A percentile compares a stretch with the other conserved stretches of the same genome.
These are phyloP conservation scores for Sporopachydermia cereana DNA, from an alignment of 1,139 yeast species.

Conservation along the genomic window DNA sequence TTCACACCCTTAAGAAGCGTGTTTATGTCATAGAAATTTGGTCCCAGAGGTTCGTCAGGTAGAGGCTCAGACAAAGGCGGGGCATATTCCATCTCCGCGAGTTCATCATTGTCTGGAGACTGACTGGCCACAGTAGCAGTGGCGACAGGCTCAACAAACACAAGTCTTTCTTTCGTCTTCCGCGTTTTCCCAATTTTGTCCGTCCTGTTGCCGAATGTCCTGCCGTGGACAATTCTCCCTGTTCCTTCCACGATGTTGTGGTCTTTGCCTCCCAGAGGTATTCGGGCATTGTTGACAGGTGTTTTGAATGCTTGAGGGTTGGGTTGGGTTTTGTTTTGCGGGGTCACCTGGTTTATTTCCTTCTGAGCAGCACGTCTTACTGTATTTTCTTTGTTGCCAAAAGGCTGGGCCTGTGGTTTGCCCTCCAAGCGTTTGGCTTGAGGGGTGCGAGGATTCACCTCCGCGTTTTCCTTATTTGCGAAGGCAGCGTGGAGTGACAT, in stretches of 20 bases:
- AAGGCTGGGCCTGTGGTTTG: not conserved
- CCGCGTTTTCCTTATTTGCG: slow-evolving; percentile 2
- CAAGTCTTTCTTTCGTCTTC: not conserved
- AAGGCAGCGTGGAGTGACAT: not conserved
- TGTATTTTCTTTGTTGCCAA: slow-evolving; percentile 1
- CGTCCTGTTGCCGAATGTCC: not conserved
- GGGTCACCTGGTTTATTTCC: not conserved
- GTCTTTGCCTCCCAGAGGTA: slow-evolving; percentile 3
- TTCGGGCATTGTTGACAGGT: not conserved
- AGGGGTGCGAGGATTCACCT: not conserved
- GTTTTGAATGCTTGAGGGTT: not conserved
- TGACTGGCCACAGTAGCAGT: not conserved
- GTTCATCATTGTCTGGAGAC: not conserved
- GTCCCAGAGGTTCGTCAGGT: not conserved
- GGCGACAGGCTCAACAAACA: not conserved
- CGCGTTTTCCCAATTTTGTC: not conserved
- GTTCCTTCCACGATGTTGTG: not conserved
- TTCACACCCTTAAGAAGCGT: too few species aligned
- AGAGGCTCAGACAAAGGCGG: not conserved
- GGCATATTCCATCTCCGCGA: not conserved
- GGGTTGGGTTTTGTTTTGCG: not conserved
- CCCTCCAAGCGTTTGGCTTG: not conserved
- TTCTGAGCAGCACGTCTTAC: not conserved
- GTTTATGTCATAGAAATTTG: too few species aligned
- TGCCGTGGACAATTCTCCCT: not conserved